Base-by-base conservation (phyloP, 2,329 filamentous ascomycete species). In the Cryphonectria nitschkei region DNA sequence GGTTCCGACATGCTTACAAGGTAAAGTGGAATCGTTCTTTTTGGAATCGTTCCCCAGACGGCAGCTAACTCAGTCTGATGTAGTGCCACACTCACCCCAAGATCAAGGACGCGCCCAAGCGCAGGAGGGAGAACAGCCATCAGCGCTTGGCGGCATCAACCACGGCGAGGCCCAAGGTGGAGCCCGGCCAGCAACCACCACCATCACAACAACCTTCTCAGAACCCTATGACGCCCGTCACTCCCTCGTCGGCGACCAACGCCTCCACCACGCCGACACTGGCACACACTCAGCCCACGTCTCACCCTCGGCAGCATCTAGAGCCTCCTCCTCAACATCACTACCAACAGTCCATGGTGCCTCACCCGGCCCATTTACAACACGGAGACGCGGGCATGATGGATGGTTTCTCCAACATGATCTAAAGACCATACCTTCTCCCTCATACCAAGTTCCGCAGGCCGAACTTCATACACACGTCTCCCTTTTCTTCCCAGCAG, bases 1-100 rank as follows among this genome's bases (percentile, higher is more conserved):
- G 93, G 93, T 97, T 95, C 80, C 86, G 93, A 74, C 93, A 97
- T 80, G 93, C 93, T 63, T 96, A 96, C 84, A 96, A 95, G 87
- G 92, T 93, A 81, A 79, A 34, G 34, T 34, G 34, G 6, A 0
- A 0, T 34, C 6, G 34, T 34, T 34, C 34, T 34, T 34, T 6
- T 34, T 34, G 34, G 29, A 67, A 26, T 76, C 60, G 73, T 3
- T 70, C n/a, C n/a, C 2, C 8, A n/a, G 16, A 22, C 11, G 26
- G 41, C 54, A 67, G 19, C 46, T 66, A 29, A 71, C 56, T 58
- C 26, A 16, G 34, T 41, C 34, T 19, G 32, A 29, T 9, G 16
- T 73, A 91, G 90, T 93, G 91, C 75, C 90, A 93, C 78, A 90
- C 89, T 0, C 90, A 92, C 75, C 87, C 88, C 22, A 93, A 93